These are phyloP conservation scores for Oryza brachyantha DNA, from an alignment of 176 grass and related monocot genomes.

Conservation along the genomic window DNA sequence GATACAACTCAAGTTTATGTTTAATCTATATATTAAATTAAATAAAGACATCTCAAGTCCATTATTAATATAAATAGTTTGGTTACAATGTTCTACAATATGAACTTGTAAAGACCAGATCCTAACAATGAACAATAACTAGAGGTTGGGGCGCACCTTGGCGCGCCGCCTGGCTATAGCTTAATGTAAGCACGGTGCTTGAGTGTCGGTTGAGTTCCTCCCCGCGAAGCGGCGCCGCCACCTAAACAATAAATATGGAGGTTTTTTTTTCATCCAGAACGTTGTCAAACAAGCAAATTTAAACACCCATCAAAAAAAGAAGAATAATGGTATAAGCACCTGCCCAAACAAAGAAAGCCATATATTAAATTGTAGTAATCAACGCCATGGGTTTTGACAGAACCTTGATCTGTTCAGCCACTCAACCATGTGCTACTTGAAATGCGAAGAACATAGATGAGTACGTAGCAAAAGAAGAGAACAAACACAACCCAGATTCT, in stretches of 20 bases:
- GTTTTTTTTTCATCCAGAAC: constrained; percentile 2
- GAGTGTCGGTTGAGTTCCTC: too few relatives aligned
- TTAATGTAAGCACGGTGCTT: too few relatives aligned
- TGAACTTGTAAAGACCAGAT: too few relatives aligned
- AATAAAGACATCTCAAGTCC: too few relatives aligned
- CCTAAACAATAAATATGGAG: constrained; percentile 54
- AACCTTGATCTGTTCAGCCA: constrained; percentile 90
- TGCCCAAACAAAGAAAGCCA: constrained; percentile 76
- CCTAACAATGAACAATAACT: too few relatives aligned
- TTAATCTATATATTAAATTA: too few relatives aligned
- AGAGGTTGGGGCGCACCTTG: too few relatives aligned
- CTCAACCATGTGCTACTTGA: constrained; percentile 99
- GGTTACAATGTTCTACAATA: too few relatives aligned
- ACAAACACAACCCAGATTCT: constrained; percentile 79
- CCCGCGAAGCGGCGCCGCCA: too few relatives aligned
- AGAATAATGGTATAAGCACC: constrained; percentile 54
- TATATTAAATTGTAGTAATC: constrained; percentile 94
- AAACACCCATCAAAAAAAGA: background rate
- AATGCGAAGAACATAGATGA: constrained; percentile 86
- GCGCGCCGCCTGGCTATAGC: too few relatives aligned
- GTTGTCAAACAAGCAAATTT: background rate
- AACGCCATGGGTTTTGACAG: constrained; percentile 54
- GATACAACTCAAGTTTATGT: too few relatives aligned
- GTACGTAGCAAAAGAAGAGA: constrained; percentile 68
- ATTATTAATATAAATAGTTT: too few relatives aligned